phyloP scores from a whole-genome alignment of 2,329 filamentous ascomycete genomes.

The Beauveria sp. region DNA sequence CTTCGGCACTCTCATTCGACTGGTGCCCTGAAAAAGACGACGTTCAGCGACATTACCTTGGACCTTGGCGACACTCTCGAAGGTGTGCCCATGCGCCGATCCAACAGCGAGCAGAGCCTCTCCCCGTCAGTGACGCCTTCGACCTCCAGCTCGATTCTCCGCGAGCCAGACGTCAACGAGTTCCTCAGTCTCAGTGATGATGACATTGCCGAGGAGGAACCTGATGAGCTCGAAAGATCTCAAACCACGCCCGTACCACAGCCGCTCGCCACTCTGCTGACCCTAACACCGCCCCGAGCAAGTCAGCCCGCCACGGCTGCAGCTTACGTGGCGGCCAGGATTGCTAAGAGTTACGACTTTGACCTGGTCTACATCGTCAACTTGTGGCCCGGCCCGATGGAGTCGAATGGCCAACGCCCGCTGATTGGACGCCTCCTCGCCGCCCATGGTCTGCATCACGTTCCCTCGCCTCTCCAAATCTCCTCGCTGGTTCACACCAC shows the following conservation, averaged over 20 bases:
- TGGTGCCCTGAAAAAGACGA: constrained; percentile 21
- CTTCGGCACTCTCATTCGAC: constrained; percentile 22
- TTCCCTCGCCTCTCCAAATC: constrained; percentile 45
- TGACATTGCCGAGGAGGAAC: constrained; percentile 44
- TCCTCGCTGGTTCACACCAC: constrained; percentile 41
- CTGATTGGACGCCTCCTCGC: constrained; percentile 46
- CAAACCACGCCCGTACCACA: constrained; percentile 18
- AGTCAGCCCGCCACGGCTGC: constrained; percentile 38
- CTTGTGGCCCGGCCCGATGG: constrained; percentile 41
- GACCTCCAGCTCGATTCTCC: constrained; percentile 30
- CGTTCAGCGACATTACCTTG: constrained; percentile 20
- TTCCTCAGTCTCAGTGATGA: constrained; percentile 49
- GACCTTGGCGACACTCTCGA: constrained; percentile 21
- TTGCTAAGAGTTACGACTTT: constrained; percentile 49
- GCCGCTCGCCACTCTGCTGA: constrained; percentile 28
- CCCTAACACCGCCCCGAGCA: constrained; percentile 36
- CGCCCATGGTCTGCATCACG: constrained; percentile 44
- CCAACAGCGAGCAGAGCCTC: constrained; percentile 24
- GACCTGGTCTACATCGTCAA: constrained; percentile 53
- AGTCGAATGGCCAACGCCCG: constrained; percentile 12
- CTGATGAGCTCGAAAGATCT: constrained; percentile 15
- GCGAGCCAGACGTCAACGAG: constrained; percentile 45
- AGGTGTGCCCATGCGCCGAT: constrained; percentile 18
- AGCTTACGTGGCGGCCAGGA: constrained; percentile 46
- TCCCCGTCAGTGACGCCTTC: constrained; percentile 22